Percentiles rank a stretch among this genome's conserved stretches.
These are phyloP conservation scores for Myriosclerotinia curreyana DNA, from an alignment of 2,329 filamentous ascomycete genomes.

Conservation along the genomic window DNA sequence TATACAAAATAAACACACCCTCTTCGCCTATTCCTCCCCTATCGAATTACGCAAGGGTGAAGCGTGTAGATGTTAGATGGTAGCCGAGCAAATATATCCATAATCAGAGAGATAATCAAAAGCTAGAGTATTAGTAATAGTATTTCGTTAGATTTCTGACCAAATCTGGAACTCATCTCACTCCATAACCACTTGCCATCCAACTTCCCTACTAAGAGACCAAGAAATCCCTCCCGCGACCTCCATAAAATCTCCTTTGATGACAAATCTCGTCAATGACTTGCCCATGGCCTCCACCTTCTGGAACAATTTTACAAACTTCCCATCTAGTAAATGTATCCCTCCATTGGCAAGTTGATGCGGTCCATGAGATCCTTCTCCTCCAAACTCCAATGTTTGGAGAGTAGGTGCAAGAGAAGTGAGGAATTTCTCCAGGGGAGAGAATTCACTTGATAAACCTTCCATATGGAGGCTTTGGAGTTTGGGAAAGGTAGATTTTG, in stretches of 20 bases:
- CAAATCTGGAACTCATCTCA: background rate
- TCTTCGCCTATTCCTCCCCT: no score
- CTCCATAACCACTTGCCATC: conserved; percentile 10
- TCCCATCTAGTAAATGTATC: conserved; percentile 46
- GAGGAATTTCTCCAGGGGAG: conserved; percentile 2
- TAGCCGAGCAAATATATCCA: no score
- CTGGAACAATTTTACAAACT: conserved; percentile 45
- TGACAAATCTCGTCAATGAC: conserved; percentile 44
- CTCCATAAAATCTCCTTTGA: conserved; percentile 44
- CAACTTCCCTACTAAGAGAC: conserved; percentile 16
- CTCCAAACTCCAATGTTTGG: conserved; percentile 45
- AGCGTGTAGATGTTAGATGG: no score
- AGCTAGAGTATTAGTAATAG: no score
- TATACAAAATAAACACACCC: no score
- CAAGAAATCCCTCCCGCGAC: conserved; percentile 28
- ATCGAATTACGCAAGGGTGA: no score
- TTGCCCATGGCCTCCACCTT: conserved; percentile 41
- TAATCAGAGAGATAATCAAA: no score
- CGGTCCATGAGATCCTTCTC: conserved; percentile 43
- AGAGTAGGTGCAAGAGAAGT: conserved; percentile 38
- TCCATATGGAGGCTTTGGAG: conserved; percentile 11
- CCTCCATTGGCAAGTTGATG: conserved; percentile 45
- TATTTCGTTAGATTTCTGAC: no score
- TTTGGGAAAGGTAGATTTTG: background rate
- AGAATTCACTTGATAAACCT: conserved; percentile 3